phyloP scores from a whole-genome alignment of 768 basidiomycete genomes.

The Mycena crocata region DNA sequence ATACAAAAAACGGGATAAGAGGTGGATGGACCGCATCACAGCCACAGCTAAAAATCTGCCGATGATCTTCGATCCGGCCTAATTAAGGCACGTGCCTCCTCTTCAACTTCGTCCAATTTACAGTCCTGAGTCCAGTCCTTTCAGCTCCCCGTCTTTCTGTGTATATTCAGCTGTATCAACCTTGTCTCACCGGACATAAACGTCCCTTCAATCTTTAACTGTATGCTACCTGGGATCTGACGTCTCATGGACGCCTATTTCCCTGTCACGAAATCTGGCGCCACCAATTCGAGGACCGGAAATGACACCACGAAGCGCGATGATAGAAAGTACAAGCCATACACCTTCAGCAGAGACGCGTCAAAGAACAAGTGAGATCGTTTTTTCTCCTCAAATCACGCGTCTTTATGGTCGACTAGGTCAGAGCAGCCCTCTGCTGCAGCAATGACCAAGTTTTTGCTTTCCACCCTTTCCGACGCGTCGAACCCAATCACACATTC shows the following conservation, averaged over 20 bases:
- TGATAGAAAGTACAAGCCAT: conserved; percentile 31
- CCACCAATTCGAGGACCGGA: conserved; percentile 16
- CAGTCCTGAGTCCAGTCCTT: background rate
- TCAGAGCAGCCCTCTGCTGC: conserved; percentile 48
- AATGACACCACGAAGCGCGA: conserved; percentile 27
- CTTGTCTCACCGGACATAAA: conserved; percentile 16
- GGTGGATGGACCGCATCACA: conserved; percentile 41
- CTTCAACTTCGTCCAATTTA: background rate
- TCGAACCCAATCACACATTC: conserved; percentile 87
- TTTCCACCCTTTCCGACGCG: conserved; percentile 69
- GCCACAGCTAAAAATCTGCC: too few relatives aligned
- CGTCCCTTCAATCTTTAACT: conserved; percentile 19
- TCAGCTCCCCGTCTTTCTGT: background rate
- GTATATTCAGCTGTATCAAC: conserved; percentile 16
- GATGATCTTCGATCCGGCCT: too few relatives aligned
- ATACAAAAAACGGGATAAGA: conserved; percentile 34
- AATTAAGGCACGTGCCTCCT: background rate
- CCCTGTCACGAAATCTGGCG: conserved; percentile 33
- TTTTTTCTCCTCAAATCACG: background rate
- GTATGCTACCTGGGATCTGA: conserved; percentile 21
- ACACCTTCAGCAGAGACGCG: conserved; percentile 29
- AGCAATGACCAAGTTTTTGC: conserved; percentile 67
- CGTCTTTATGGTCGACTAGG: conserved; percentile 27
- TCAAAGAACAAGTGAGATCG: conserved; percentile 21
- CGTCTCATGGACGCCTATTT: conserved; percentile 39